phyloP scores from a whole-genome alignment of 2,329 filamentous ascomycete genomes.

The Aaosphaeria arxii region DNA sequence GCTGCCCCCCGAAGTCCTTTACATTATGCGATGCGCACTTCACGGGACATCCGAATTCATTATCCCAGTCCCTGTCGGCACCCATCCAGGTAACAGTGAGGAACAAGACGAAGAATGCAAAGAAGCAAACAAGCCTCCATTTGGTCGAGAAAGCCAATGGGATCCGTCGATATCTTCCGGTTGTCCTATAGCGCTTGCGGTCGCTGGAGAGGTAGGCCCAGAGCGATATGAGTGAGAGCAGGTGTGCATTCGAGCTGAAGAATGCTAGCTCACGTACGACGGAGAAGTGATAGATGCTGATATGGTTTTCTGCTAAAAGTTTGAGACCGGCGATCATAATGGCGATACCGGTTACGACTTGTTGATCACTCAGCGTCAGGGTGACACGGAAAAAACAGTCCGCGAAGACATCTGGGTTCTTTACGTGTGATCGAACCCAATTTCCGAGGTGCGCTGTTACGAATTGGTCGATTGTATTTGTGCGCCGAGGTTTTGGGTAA shows the following conservation, averaged over 20 bases:
- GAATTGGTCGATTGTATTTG: neutral
- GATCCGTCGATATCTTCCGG: neutral
- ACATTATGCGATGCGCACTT: too few relatives aligned
- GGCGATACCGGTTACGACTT: constrained; percentile 24
- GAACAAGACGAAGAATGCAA: neutral
- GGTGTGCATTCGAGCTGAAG: constrained; percentile 23
- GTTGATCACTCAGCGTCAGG: constrained; percentile 23
- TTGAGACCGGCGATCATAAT: constrained; percentile 20
- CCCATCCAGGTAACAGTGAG: neutral
- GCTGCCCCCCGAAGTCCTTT: neutral
- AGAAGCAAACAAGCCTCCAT: constrained; percentile 1
- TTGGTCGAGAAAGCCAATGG: neutral
- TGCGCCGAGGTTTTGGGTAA: neutral
- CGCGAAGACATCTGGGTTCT: neutral
- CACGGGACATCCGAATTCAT: neutral
- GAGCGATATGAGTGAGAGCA: constrained; percentile 17
- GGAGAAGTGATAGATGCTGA: constrained; percentile 22
- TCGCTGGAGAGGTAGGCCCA: constrained; percentile 7
- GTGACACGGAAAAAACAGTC: constrained; percentile 8
- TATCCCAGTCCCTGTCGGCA: neutral
- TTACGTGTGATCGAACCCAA: neutral
- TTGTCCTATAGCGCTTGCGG: neutral
- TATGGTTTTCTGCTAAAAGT: constrained; percentile 8
- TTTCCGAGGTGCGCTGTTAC: neutral
- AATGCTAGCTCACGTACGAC: constrained; percentile 26